Conservation (phyloP, 345 rosid genomes). For the Dipteronia sinensis region DNA sequence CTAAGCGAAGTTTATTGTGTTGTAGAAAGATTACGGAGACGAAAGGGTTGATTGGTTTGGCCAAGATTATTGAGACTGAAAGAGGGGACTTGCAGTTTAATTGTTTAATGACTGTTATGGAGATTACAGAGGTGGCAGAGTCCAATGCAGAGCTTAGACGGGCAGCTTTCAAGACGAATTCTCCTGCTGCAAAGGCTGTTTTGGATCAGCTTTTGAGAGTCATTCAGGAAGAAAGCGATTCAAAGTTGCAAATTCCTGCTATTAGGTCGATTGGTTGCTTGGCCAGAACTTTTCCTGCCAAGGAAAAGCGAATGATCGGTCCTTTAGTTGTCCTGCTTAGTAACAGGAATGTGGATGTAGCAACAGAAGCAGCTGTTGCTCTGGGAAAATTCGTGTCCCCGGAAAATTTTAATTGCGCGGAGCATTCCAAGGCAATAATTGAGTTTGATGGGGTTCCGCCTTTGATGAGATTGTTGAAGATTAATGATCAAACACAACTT, state of each 20-base stretch:
- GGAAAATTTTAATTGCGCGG: slow-evolving; percentile 50
- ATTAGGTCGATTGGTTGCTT: slow-evolving; percentile 54
- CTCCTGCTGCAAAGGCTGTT: slow-evolving; percentile 63
- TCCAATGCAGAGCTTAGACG: slow-evolving; percentile 52
- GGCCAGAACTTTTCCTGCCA: slow-evolving; percentile 61
- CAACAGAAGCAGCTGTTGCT: slow-evolving; percentile 54
- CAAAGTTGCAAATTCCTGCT: slow-evolving; percentile 40
- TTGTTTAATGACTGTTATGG: slow-evolving; percentile 54
- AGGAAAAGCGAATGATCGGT: slow-evolving; percentile 48
- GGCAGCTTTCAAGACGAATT: slow-evolving; percentile 57
- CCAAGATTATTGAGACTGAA: slow-evolving; percentile 46
- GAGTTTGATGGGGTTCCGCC: slow-evolving; percentile 53
- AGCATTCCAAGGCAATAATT: slow-evolving; percentile 59
- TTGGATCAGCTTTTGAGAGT: slow-evolving; percentile 59
- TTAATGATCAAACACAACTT: slow-evolving; percentile 36
- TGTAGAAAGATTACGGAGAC: slow-evolving; percentile 58
- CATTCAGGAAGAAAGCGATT: slow-evolving; percentile 40
- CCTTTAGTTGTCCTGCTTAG: slow-evolving; percentile 50
- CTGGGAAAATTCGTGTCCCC: slow-evolving; percentile 56
- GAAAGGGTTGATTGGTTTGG: slow-evolving; percentile 59
- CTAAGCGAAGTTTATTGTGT: slow-evolving; percentile 34
- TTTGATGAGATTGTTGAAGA: slow-evolving; percentile 41
- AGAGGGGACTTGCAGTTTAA: slow-evolving; percentile 52
- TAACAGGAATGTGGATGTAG: slow-evolving; percentile 32
- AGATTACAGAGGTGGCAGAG: slow-evolving; percentile 54